Base-by-base conservation (phyloP, 73 alveolate species). In the Paramecium sexaurelia region DNA sequence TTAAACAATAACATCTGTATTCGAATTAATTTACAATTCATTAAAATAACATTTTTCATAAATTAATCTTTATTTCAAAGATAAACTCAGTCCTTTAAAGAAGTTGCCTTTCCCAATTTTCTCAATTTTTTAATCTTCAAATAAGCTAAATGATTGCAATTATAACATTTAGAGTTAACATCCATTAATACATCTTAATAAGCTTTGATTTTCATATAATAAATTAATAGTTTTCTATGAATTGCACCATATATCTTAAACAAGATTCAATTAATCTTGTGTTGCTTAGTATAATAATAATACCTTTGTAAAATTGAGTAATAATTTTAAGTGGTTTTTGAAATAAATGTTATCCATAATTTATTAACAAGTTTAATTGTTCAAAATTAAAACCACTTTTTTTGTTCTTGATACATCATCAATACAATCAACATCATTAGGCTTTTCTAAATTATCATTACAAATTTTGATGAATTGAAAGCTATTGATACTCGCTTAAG, bases 171-270 rank as follows among this genome's bases (percentile, higher is more conserved):
- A 71, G 3, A 71, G 5, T 71, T 71, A 71, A 19, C 32, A 27
- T 35, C 86, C 86, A 27, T 19, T 71, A 1, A n/a, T 35, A 71
- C 86, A 71, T 71, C 56, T 35, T 22, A 71, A 15, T n/a, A 35
- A 22, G 15, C 86, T 71, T 71, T 71, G 35, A 71, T 71, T 71
- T 71, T 71, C 86, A 71, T 9, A 71, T 15, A 71, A 3, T n/a
- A 71, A 6, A 71, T 71, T 71, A 3, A 71, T 71, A 5, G 56
- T 35, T 33, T 37, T 37, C 17, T 71, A 0, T 15, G 51, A 19
- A 32, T 9, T 40, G 15, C 56, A 32, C 55, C 56, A 71, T 71
- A 71, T 13, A 3, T 71, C 86, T 71, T 71, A 35, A 3, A 71
- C 17, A 27, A 35, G 3, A 71, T 71, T 37, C 5, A 71, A 8